Conservation (phyloP, 768 basidiomycete species). For the Chiua virens region DNA sequence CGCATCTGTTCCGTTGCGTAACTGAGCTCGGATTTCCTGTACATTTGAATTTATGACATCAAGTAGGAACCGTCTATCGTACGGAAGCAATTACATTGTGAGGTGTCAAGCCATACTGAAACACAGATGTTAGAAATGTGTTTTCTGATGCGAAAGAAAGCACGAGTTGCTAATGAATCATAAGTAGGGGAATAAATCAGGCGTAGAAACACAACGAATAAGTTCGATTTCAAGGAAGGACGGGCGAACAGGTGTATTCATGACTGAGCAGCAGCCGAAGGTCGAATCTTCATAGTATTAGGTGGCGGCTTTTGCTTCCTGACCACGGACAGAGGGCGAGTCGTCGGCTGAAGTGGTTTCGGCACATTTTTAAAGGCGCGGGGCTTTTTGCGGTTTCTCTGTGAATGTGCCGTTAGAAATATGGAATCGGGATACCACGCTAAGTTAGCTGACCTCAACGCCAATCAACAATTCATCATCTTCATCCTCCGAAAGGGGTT, state of each 20-base stretch:
- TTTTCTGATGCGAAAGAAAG: constrained; percentile 9
- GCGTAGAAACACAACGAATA: background rate
- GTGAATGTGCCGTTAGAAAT: background rate
- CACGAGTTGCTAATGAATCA: background rate
- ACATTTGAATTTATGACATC: background rate
- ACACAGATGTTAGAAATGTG: constrained; percentile 2
- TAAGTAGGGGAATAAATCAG: constrained; percentile 16
- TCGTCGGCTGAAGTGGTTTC: constrained; percentile 7
- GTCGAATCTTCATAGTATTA: constrained; percentile 13
- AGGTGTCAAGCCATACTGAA: constrained; percentile 2
- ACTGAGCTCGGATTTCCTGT: constrained; percentile 7
- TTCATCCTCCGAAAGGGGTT: constrained; percentile 39
- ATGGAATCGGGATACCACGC: background rate
- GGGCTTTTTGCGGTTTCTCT: constrained; percentile 44
- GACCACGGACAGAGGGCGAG: background rate
- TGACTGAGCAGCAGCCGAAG: background rate
- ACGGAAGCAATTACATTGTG: constrained; percentile 8
- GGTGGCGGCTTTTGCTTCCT: constrained; percentile 24
- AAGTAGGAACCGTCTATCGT: background rate
- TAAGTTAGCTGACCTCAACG: constrained; percentile 43
- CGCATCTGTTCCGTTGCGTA: constrained; percentile 2
- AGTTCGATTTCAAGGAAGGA: background rate
- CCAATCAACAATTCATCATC: constrained; percentile 64
- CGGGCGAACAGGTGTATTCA: constrained; percentile 3
- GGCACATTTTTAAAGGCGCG: constrained; percentile 30